Evolutionary conservation across 441 rosid genomes (phyloP).

Genomic region (Pelargonium citronellum): DNA sequence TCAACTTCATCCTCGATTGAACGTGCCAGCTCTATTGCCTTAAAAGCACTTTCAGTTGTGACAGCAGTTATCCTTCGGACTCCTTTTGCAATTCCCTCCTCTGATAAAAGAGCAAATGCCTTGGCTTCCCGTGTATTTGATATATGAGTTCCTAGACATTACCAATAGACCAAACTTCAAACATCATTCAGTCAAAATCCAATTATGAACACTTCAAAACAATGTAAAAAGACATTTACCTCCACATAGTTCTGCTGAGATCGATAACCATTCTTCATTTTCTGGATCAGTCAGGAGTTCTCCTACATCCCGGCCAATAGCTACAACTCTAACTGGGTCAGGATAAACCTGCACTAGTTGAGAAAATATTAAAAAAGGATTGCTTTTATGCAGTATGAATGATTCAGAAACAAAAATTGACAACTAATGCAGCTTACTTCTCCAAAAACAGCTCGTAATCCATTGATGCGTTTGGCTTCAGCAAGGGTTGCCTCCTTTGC

Average conservation of each 20-base stretch:
- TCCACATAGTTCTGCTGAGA: slow-evolving; percentile 93
- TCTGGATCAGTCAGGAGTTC: slow-evolving; percentile 81
- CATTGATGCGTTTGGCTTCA: slow-evolving; percentile 74
- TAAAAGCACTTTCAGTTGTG: slow-evolving; percentile 67
- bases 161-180: slow-evolving; percentile 23
- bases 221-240: slow-evolving; percentile 36
- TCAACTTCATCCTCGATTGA: slow-evolving; percentile 61
- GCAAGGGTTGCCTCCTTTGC: slow-evolving; percentile 66
- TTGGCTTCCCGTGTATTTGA: slow-evolving; percentile 89
- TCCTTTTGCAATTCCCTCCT: slow-evolving; percentile 97
- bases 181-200: slow-evolving; percentile 19
- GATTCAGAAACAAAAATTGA: slow-evolving; percentile 1
- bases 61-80: slow-evolving; percentile 83
- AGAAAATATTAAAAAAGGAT: slow-evolving; percentile 14
- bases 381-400: neutral
- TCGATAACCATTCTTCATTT: slow-evolving; percentile 60
- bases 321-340: slow-evolving; percentile 93
- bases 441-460: slow-evolving; percentile 94
- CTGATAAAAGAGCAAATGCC: slow-evolving; percentile 85
- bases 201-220: neutral
- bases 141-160: slow-evolving; percentile 60
- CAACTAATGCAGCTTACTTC: slow-evolving; percentile 48
- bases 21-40: slow-evolving; percentile 58
- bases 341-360: slow-evolving; percentile 66
- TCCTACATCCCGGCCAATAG: slow-evolving; percentile 73